Evolutionary conservation across 495 filamentous ascomycete genomes (phyloP).

Genomic region (Neurospora sp.): DNA sequence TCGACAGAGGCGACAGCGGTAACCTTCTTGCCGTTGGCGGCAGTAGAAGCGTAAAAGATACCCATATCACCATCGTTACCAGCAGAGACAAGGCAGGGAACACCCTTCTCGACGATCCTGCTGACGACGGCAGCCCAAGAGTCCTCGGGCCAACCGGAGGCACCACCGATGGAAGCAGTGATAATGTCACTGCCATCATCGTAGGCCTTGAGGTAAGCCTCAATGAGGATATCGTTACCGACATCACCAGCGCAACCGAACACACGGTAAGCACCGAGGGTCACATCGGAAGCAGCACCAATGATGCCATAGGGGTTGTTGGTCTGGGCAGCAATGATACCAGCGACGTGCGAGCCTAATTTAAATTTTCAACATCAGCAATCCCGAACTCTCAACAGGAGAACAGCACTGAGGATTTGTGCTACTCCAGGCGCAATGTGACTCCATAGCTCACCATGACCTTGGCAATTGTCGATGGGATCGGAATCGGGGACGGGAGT

Average conservation of each 20-base stretch:
- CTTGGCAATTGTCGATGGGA: slow-evolving; percentile 34
- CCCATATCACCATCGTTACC: slow-evolving; percentile 45
- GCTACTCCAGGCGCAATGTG: not conserved
- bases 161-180: slow-evolving; percentile 47
- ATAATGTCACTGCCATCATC: slow-evolving; percentile 51
- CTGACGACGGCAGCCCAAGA: slow-evolving; percentile 44
- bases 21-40: slow-evolving; percentile 39
- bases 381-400: not conserved
- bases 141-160: slow-evolving; percentile 46
- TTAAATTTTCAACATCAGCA: not conserved
- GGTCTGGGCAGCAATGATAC: slow-evolving; percentile 44
- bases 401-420: not conserved
- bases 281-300: slow-evolving; percentile 45
- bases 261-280: slow-evolving; percentile 45
- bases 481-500: slow-evolving; percentile 36
- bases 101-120: slow-evolving; percentile 44
- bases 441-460: slow-evolving; percentile 20
- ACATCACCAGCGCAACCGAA: slow-evolving; percentile 41
- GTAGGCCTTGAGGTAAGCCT: slow-evolving; percentile 46
- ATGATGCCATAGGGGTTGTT: slow-evolving; percentile 41
- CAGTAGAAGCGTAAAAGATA: slow-evolving; percentile 45
- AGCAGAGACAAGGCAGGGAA: slow-evolving; percentile 44
- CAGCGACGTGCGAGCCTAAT: slow-evolving; percentile 35
- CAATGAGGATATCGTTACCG: slow-evolving; percentile 43
- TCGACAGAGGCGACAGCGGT: slow-evolving; percentile 46